These are phyloP conservation scores for Nannochloris sp. DNA, from an alignment of 139 green algal genomes.

Conservation along the genomic window DNA sequence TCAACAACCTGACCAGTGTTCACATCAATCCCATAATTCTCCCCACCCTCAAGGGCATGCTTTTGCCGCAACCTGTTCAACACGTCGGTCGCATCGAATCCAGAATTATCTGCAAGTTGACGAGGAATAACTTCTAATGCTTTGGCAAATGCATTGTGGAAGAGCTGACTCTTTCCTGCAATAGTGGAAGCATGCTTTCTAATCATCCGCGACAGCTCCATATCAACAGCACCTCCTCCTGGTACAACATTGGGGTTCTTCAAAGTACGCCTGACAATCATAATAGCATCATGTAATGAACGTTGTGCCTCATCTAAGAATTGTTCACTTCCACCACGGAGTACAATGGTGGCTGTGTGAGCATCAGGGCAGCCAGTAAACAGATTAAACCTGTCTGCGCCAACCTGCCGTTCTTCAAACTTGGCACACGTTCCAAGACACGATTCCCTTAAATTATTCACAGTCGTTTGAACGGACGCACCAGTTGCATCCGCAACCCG, in stretches of 20 bases:
- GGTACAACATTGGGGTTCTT: conserved; percentile 80
- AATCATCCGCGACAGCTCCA: conserved; percentile 58
- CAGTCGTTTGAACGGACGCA: conserved; percentile 77
- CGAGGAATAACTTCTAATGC: conserved; percentile 90
- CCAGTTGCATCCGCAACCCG: conserved; percentile 81
- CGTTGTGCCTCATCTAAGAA: conserved; percentile 89
- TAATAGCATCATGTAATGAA: conserved; percentile 95
- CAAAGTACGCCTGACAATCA: conserved; percentile 87
- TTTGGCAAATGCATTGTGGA: conserved; percentile 88
- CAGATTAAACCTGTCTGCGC: conserved; percentile 94
- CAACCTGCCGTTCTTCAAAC: conserved; percentile 97
- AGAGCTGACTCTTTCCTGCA: conserved; percentile 87
- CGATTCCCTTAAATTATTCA: conserved; percentile 80
- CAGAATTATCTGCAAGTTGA: conserved; percentile 95
- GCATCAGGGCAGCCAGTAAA: conserved; percentile 88
- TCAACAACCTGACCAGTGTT: conserved; percentile 90
- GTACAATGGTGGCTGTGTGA: conserved; percentile 90
- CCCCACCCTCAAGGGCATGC: conserved; percentile 65
- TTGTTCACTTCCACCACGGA: conserved; percentile 90
- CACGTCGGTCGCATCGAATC: conserved; percentile 96
- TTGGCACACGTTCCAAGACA: conserved; percentile 69
- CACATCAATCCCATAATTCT: conserved; percentile 89
- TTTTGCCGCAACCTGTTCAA: conserved; percentile 97
- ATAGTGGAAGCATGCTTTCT: conserved; percentile 54
- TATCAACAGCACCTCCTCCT: conserved; percentile 93